phyloP scores from a whole-genome alignment of 176 grass and related monocot species.

The Miscanthus lutarioriparius region DNA sequence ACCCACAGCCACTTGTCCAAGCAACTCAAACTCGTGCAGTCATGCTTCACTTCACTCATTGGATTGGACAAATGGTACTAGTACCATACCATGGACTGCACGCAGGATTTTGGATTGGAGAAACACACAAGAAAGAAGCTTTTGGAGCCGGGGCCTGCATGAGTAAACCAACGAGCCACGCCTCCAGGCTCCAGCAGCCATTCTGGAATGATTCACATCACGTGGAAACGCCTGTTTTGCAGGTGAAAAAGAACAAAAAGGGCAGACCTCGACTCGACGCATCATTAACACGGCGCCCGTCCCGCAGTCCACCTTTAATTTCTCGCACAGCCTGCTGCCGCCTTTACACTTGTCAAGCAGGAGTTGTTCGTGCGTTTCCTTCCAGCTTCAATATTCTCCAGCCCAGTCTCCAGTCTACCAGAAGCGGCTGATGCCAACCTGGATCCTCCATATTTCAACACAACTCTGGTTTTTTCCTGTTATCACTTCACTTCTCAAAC shows the following conservation, averaged over 20 bases:
- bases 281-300: slow-evolving; percentile 10
- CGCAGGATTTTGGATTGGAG: neutral
- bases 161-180: slow-evolving; percentile 10
- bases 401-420: slow-evolving; percentile 1
- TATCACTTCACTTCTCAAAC: neutral
- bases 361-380: slow-evolving; percentile 37
- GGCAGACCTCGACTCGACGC: neutral
- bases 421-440: slow-evolving; percentile 14
- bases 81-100: neutral
- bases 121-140: slow-evolving; percentile 11
- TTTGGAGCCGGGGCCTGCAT: neutral
- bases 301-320: neutral
- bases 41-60: neutral
- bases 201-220: slow-evolving; percentile 41
- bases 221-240: slow-evolving; percentile 42
- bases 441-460: neutral
- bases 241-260: slow-evolving; percentile 33
- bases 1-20: neutral
- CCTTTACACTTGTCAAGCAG: slow-evolving; percentile 45
- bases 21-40: neutral
- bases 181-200: neutral
- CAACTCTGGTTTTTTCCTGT: neutral
- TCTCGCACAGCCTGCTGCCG: neutral
- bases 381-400: slow-evolving; percentile 46
- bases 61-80: neutral